These are phyloP conservation scores for Discostella stelligeroides DNA, from an alignment of 108 stramenopile genomes.

Conservation along the genomic window DNA sequence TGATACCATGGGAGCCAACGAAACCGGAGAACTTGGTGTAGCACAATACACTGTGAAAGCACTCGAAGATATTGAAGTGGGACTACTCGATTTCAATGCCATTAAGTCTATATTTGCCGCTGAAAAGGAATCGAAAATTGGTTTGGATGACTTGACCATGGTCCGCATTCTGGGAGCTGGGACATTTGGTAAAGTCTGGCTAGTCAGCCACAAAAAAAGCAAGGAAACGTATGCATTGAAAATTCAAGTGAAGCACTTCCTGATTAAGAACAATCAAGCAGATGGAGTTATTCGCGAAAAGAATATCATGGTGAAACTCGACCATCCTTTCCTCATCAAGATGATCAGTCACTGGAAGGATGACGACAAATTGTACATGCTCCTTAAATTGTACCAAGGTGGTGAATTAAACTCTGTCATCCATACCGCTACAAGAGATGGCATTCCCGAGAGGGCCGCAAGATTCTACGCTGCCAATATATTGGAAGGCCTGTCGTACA, in stretches of 20 bases:
- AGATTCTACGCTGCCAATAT: conserved; percentile 82
- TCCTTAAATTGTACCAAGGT: conserved; percentile 87
- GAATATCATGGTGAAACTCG: conserved; percentile 81
- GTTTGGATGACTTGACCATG: conserved; percentile 52
- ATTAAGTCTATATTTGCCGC: conserved; percentile 61
- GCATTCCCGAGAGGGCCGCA: conserved; percentile 64
- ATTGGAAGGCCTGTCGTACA: conserved; percentile 62
- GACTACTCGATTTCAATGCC: conserved; percentile 59
- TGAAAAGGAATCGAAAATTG: conserved; percentile 24
- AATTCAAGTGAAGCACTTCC: conserved; percentile 82
- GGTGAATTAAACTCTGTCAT: conserved; percentile 87
- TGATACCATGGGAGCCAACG: conserved; percentile 58
- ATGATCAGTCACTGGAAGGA: conserved; percentile 87
- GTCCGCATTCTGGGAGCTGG: conserved; percentile 85
- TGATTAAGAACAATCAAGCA: conserved; percentile 86
- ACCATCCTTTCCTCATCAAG: conserved; percentile 94
- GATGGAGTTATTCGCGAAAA: conserved; percentile 75
- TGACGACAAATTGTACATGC: conserved; percentile 80
- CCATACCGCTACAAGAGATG: conserved; percentile 59
- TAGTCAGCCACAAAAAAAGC: conserved; percentile 63
- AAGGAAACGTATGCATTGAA: conserved; percentile 83
- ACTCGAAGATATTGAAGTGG: conserved; percentile 65
- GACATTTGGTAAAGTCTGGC: conserved; percentile 95
- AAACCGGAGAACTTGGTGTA: conserved; percentile 55
- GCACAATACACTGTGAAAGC: conserved; percentile 62